Conservation (phyloP, 2,329 filamentous ascomycete genomes). For the Huntiella abstrusa region DNA sequence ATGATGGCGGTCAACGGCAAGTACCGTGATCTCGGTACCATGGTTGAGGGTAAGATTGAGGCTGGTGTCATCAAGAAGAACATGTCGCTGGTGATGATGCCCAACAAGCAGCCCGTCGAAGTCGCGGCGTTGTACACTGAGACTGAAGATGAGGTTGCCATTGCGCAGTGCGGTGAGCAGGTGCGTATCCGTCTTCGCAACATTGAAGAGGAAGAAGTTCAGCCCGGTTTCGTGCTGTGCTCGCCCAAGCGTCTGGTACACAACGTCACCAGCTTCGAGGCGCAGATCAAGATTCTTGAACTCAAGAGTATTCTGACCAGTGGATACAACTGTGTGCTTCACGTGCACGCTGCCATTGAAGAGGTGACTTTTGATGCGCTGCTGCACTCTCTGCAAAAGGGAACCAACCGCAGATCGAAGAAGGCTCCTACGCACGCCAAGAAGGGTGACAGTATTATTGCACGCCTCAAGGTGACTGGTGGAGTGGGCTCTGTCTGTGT, state of each 20-base stretch:
- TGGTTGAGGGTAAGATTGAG: conserved; percentile 95
- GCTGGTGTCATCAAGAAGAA: conserved; percentile 87
- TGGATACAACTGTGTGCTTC: conserved; percentile 93
- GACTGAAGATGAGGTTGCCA: conserved; percentile 74
- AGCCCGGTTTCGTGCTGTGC: conserved; percentile 90
- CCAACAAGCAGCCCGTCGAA: conserved; percentile 65
- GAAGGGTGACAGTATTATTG: conserved; percentile 69
- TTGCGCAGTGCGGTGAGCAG: conserved; percentile 83
- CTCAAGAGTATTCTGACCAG: conserved; percentile 85
- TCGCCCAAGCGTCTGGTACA: conserved; percentile 87
- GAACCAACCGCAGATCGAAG: conserved; percentile 86
- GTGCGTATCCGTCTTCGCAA: conserved; percentile 81
- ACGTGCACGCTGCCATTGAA: conserved; percentile 93
- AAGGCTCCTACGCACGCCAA: conserved; percentile 79
- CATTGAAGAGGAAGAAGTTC: conserved; percentile 91
- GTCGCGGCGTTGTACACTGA: conserved; percentile 82
- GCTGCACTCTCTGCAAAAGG: conserved; percentile 88
- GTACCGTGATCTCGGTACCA: conserved; percentile 92
- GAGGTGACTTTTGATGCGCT: conserved; percentile 83
- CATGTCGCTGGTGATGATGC: conserved; percentile 80
- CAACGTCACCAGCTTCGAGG: conserved; percentile 77
- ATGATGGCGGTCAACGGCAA: conserved; percentile 98
- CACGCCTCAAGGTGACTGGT: conserved; percentile 70
- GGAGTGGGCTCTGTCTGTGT: conserved; percentile 77
- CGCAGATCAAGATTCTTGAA: conserved; percentile 88